Evolutionary conservation across 306 rosid genomes (phyloP), one percentile per base, ranked within the genome.

Genomic region (Lablab purpureus): DNA sequence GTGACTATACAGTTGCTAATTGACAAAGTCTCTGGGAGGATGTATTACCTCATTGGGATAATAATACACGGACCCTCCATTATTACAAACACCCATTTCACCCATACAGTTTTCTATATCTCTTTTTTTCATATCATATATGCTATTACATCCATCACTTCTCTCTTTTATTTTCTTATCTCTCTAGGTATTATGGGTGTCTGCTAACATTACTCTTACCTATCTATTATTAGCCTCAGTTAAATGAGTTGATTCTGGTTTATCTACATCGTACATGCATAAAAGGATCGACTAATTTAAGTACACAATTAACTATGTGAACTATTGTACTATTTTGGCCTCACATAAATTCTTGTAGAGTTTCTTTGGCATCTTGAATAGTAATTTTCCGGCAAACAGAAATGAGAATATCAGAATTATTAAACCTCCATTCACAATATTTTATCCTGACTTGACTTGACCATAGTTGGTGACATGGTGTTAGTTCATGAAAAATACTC

Each of bases 191-290:
- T 45, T 45, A 15, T 51, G 58, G 59, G 56, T 50, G 11, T 2
- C 11, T 23, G 11, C 22, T 7, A 52, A 52, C 11, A 52, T 52
- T 52, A 52, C 27, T 19, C 59, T 34, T 30, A 41, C 73, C 28
- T 28, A 37, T 47, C 37, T 21, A 37, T 37, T 23, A 19, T 56
- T 47, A 73, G 71, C 77, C 22, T 73, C 32, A 79, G 25, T 73
- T 58, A 41, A 54, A 60, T 28, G 66, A 50, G 63, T 71, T 72
- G 37, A 77, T 82, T 77, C 41, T 52, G 54, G 52, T 71, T 41
- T 28, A 9, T 77, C 21, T 11, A 40, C 72, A 66, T 37, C 34
- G 11, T 9, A 10, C 43, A 15, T 71, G 63, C 77, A 28, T 66
- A 15, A 71, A 69, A 34, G 59, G 67, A 71, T 70, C 32, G 74